A percentile compares a stretch with the other conserved stretches of the same genome.
phyloP scores from a whole-genome alignment of 2,329 filamentous ascomycete species.

The Diaporthe citri region DNA sequence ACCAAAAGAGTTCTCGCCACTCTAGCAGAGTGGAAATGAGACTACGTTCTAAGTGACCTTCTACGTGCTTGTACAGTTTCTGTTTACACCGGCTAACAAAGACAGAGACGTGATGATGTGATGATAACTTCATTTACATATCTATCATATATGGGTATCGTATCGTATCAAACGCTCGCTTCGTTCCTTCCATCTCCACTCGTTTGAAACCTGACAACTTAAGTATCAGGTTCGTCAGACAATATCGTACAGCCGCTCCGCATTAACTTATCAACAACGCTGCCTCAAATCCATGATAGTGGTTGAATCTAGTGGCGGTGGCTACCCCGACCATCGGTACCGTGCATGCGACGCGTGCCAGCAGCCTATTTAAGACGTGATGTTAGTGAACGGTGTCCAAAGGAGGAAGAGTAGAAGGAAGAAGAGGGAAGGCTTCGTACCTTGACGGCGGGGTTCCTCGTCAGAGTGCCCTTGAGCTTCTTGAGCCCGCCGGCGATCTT shows the following conservation, averaged over 20 bases:
- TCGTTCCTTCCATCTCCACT: constrained; percentile 1
- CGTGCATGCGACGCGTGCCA: constrained; percentile 79
- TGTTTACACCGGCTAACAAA: neutral
- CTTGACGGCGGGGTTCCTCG: constrained; percentile 78
- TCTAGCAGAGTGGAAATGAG: neutral
- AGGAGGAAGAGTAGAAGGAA: constrained; percentile 26
- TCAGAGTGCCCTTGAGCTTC: constrained; percentile 79
- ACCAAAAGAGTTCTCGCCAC: neutral
- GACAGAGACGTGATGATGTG: neutral
- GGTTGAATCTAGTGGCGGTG: constrained; percentile 47
- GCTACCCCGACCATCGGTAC: constrained; percentile 77
- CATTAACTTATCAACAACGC: neutral
- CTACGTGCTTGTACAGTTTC: neutral
- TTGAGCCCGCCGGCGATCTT: constrained; percentile 83
- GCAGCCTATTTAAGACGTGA: constrained; percentile 66
- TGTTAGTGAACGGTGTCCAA: constrained; percentile 20
- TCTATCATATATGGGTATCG: constrained; percentile 27
- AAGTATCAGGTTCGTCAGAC: neutral
- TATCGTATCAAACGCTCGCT: constrained; percentile 41
- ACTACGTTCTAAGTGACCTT: neutral
- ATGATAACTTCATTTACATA: constrained; percentile 33
- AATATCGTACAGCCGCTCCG: neutral
- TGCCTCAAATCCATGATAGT: neutral
- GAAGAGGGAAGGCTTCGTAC: constrained; percentile 51
- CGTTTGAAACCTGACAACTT: neutral